Conservation (phyloP, 192 early-diverging fungal species). For the Dimargaris verticillata region DNA sequence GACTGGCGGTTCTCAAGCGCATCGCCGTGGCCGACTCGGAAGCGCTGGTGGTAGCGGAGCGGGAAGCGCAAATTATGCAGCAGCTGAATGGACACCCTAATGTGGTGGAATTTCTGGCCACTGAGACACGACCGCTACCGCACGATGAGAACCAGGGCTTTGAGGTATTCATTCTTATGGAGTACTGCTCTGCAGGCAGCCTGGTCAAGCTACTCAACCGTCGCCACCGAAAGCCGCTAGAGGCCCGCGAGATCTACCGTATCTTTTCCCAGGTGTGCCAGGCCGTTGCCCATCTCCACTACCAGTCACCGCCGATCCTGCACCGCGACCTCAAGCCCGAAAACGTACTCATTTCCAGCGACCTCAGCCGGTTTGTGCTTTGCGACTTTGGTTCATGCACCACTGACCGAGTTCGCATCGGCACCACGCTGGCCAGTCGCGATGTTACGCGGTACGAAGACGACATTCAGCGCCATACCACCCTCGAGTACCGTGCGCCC, state of each 20-base stretch:
- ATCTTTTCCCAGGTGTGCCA: constrained; percentile 77
- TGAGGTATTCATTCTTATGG: constrained; percentile 80
- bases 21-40: constrained; percentile 54
- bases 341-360: constrained; percentile 48
- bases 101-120: constrained; percentile 67
- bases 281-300: constrained; percentile 87
- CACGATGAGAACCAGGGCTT: constrained; percentile 33
- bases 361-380: constrained; percentile 57
- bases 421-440: constrained; percentile 36
- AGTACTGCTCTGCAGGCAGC: constrained; percentile 63
- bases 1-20: constrained; percentile 64
- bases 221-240: constrained; percentile 48
- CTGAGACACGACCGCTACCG: constrained; percentile 33
- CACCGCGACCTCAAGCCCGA: constrained; percentile 83
- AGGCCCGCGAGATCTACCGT: constrained; percentile 68
- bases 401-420: constrained; percentile 23
- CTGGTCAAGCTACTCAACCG: constrained; percentile 75
- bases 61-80: constrained; percentile 68
- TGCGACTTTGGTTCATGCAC: constrained; percentile 95
- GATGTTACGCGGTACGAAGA: constrained; percentile 72
- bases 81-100: constrained; percentile 59
- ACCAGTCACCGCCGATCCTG: constrained; percentile 56
- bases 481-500: constrained; percentile 87
- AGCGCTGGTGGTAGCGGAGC: constrained; percentile 37
- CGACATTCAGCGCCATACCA: constrained; percentile 78